These are phyloP conservation scores for Handroanthus guayacan DNA, from an alignment of 257 asterid species.

Conservation along the genomic window DNA sequence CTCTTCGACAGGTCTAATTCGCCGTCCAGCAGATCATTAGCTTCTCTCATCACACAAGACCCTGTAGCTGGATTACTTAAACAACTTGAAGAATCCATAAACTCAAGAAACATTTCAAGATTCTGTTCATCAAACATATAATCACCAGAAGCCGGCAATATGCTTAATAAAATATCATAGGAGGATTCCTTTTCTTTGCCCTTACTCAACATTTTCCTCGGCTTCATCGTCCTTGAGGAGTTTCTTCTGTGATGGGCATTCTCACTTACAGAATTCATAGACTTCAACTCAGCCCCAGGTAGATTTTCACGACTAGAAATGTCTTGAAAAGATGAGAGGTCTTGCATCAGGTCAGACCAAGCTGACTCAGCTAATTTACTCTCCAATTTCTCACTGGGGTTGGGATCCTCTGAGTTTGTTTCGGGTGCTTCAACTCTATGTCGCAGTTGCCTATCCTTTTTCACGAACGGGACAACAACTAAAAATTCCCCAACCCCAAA, in stretches of 20 bases:
- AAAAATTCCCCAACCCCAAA: constrained; percentile 66
- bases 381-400: constrained; percentile 39
- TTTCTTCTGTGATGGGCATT: constrained; percentile 37
- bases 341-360: constrained; percentile 80
- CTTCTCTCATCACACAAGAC: constrained; percentile 55
- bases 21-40: constrained; percentile 30
- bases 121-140: constrained; percentile 55
- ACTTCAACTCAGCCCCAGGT: constrained; percentile 39
- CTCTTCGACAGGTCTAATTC: constrained; percentile 44
- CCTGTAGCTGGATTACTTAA: constrained; percentile 62
- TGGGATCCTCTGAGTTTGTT: constrained; percentile 33
- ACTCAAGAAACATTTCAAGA: constrained; percentile 48
- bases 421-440: constrained; percentile 46
- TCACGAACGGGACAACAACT: constrained; percentile 72
- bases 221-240: constrained; percentile 41
- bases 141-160: constrained; percentile 49
- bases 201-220: constrained; percentile 42
- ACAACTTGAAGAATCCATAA: constrained; percentile 65
- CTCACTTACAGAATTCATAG: constrained; percentile 39
- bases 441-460: constrained; percentile 56
- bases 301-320: constrained; percentile 38
- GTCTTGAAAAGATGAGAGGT: constrained; percentile 57
- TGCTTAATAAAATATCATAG: constrained; percentile 48
- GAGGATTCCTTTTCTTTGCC: constrained; percentile 44
- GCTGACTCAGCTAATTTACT: constrained; percentile 65